Percentiles rank a stretch among this genome's conserved stretches.
Conservation (phyloP, 2,329 filamentous ascomycete species). For the Calonectria hawksworthii region DNA sequence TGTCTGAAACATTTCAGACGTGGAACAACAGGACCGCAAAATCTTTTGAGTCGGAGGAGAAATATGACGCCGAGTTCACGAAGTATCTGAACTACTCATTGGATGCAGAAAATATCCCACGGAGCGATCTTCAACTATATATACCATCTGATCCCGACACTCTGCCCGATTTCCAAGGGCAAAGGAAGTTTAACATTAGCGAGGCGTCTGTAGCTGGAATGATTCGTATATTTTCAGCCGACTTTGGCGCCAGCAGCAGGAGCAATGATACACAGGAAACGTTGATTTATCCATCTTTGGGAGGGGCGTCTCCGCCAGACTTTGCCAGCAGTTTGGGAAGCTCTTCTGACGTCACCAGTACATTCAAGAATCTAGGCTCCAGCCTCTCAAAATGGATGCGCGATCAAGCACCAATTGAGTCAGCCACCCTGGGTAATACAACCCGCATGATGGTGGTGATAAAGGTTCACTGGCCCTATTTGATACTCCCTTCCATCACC, state of each 20-base stretch:
- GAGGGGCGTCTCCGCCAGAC: too few species aligned
- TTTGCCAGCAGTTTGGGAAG: conserved; percentile 8
- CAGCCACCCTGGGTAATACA: background rate
- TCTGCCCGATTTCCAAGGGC: background rate
- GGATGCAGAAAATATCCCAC: background rate
- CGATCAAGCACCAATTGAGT: background rate
- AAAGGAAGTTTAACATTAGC: conserved; percentile 24
- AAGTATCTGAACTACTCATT: conserved; percentile 15
- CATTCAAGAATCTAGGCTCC: conserved; percentile 1
- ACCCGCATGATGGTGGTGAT: background rate
- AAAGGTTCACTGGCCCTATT: conserved; percentile 12
- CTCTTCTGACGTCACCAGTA: background rate
- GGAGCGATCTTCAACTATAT: conserved; percentile 21
- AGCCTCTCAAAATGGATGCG: conserved; percentile 34
- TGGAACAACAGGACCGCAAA: background rate
- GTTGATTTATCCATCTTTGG: too few species aligned
- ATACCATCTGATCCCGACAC: background rate
- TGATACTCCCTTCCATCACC: background rate
- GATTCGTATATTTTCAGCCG: background rate
- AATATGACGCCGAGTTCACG: background rate
- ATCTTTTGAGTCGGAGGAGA: background rate
- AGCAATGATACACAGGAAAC: too few species aligned
- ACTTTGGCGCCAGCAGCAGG: too few species aligned
- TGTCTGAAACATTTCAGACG: background rate
- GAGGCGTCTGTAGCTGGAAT: background rate